Evolutionary conservation across 306 rosid species (phyloP).

Genomic region (Cotoneaster glaucophyllus): DNA sequence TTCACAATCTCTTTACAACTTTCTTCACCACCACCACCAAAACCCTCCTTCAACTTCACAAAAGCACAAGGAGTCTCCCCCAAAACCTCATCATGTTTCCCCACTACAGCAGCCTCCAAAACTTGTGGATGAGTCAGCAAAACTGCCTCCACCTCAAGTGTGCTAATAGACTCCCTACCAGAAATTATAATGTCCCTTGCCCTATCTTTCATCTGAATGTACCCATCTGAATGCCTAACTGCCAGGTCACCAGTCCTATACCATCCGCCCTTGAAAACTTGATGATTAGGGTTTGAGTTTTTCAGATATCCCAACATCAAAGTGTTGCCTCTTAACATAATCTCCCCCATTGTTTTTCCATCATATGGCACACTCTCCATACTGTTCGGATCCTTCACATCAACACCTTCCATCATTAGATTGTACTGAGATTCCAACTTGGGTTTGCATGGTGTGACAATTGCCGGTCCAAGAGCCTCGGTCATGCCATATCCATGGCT

Average conservation of each 20-base stretch:
- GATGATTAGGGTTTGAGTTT: constrained; percentile 35
- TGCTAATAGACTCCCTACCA: constrained; percentile 43
- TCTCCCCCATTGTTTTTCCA: constrained; percentile 71
- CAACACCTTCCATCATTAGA: constrained; percentile 42
- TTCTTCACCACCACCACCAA: constrained; percentile 2
- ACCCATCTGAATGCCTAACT: constrained; percentile 40
- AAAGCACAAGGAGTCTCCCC: constrained; percentile 41
- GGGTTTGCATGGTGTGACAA: constrained; percentile 45
- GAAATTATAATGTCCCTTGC: constrained; percentile 43
- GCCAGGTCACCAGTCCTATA: constrained; percentile 72
- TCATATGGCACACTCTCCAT: constrained; percentile 55
- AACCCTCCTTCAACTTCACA: constrained; percentile 54
- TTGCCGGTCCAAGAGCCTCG: constrained; percentile 64
- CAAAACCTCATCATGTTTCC: constrained; percentile 27
- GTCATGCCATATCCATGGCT: constrained; percentile 90
- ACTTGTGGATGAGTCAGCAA: constrained; percentile 60
- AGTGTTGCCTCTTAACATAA: constrained; percentile 61
- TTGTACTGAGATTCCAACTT: constrained; percentile 12
- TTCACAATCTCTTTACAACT: constrained; percentile 37
- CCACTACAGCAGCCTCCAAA: constrained; percentile 69
- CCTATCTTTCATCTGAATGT: constrained; percentile 67
- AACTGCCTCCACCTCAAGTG: constrained; percentile 70
- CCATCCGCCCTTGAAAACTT: constrained; percentile 67
- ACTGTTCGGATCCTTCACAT: constrained; percentile 57
- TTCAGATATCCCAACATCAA: constrained; percentile 58